Percentiles rank a stretch among this genome's conserved stretches.
These are phyloP conservation scores for Nigrograna mackinnonii DNA, from an alignment of 2,329 filamentous ascomycete species.

Conservation along the genomic window DNA sequence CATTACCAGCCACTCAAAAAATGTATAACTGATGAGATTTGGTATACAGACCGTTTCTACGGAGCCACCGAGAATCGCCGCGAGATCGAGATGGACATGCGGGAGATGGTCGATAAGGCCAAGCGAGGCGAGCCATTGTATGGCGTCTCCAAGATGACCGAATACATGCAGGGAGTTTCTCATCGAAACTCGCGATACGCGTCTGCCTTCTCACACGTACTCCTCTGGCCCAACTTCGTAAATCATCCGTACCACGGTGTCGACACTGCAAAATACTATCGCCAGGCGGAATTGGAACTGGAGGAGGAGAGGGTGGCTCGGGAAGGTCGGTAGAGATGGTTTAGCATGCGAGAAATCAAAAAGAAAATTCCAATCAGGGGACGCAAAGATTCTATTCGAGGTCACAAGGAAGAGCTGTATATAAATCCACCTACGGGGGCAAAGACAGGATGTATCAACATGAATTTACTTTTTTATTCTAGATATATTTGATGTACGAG, in stretches of 20 bases:
- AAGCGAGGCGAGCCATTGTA: conserved; percentile 91
- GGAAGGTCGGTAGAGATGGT: conserved; percentile 7
- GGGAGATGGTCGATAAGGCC: conserved; percentile 95
- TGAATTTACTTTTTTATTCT: conserved; percentile 14
- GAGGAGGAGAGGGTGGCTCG: conserved; percentile 67
- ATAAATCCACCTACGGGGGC: conserved; percentile 27
- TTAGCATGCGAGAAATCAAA: conserved; percentile 5
- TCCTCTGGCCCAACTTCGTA: conserved; percentile 98
- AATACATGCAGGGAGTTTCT: conserved; percentile 93
- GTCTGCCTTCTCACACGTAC: conserved; percentile 77
- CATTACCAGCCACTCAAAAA: neutral
- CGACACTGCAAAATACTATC: conserved; percentile 98
- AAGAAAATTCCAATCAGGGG: neutral
- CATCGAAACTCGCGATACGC: conserved; percentile 91
- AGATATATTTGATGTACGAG: no score
- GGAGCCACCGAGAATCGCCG: conserved; percentile 90
- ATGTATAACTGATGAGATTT: no score
- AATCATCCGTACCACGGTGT: conserved; percentile 89
- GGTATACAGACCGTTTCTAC: conserved; percentile 88
- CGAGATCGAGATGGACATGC: conserved; percentile 95
- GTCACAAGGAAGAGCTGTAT: conserved; percentile 15
- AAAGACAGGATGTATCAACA: conserved; percentile 34
- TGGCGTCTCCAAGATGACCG: conserved; percentile 74
- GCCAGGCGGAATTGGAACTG: conserved; percentile 89
- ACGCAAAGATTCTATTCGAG: conserved; percentile 16